Conservation (phyloP, 2,329 filamentous ascomycete species). For the Ascochyta lentis region DNA sequence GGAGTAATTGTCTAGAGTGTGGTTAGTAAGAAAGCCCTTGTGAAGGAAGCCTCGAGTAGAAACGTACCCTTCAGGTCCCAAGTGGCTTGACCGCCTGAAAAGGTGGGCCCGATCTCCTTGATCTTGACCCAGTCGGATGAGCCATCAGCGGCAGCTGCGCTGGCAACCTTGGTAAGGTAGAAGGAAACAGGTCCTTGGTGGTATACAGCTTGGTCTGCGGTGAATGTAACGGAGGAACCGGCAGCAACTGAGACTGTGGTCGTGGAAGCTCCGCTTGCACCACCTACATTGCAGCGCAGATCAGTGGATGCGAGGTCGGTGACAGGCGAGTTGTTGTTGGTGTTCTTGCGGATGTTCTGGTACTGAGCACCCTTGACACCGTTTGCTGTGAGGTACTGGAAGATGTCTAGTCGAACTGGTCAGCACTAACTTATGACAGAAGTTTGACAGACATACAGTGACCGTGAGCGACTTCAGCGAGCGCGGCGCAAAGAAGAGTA, state of each 20-base stretch:
- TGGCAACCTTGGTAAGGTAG: conserved; percentile 48
- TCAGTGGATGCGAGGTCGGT: conserved; percentile 39
- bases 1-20: conserved; percentile 39
- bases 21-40: not conserved
- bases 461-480: conserved; percentile 45
- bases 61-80: conserved; percentile 44
- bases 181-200: conserved; percentile 49
- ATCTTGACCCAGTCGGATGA: conserved; percentile 50
- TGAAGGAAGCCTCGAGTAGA: not conserved
- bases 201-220: conserved; percentile 47
- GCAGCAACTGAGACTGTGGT: conserved; percentile 46
- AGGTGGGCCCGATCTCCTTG: conserved; percentile 49
- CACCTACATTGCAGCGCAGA: conserved; percentile 48
- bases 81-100: conserved; percentile 41
- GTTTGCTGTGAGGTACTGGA: conserved; percentile 48
- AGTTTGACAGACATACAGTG: conserved; percentile 36
- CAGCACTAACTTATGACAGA: not conserved
- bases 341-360: conserved; percentile 48
- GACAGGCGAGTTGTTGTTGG: conserved; percentile 49
- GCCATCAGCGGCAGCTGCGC: conserved; percentile 44
- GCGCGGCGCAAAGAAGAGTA: conserved; percentile 40
- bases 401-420: conserved; percentile 41
- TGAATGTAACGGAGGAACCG: conserved; percentile 45
- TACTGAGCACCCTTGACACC: conserved; percentile 42
- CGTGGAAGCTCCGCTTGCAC: conserved; percentile 35